Evolutionary conservation across 169 alveolate genomes (phyloP).

Genomic region (Eimeria necatrix): DNA sequence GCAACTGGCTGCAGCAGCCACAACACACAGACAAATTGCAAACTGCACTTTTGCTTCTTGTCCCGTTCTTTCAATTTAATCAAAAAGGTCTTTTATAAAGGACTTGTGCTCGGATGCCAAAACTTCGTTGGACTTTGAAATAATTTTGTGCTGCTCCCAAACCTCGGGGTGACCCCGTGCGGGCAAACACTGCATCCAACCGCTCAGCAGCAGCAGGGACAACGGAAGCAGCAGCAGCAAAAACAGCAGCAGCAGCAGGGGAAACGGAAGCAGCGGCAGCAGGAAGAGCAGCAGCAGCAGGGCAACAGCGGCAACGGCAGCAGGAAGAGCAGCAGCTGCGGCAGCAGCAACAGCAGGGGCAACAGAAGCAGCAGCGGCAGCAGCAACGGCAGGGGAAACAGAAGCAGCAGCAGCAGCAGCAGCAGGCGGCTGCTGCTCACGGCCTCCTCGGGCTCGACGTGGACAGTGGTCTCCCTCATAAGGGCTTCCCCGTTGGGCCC

Average conservation of each 20-base stretch:
- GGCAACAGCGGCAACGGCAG: not conserved
- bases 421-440: slow-evolving; percentile 46
- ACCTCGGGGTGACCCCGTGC: too few species aligned
- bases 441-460: not conserved
- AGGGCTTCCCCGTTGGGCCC: slow-evolving; percentile 6
- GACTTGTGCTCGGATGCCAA: too few species aligned
- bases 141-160: too few species aligned
- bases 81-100: too few species aligned
- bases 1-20: too few species aligned
- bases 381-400: not conserved
- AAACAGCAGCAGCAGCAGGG: slow-evolving; percentile 10
- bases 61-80: too few species aligned
- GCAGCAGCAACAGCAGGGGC: not conserved
- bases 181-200: too few species aligned
- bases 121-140: too few species aligned
- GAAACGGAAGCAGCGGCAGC: not conserved
- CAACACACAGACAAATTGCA: too few species aligned
- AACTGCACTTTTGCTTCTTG: too few species aligned
- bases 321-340: not conserved
- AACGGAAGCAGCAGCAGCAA: not conserved
- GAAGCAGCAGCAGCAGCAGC: not conserved
- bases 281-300: not conserved
- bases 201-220: not conserved
- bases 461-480: slow-evolving; percentile 1
- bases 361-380: not conserved